Conservation (phyloP, 2,329 filamentous ascomycete species). For the Hyphodiscus sp. region DNA sequence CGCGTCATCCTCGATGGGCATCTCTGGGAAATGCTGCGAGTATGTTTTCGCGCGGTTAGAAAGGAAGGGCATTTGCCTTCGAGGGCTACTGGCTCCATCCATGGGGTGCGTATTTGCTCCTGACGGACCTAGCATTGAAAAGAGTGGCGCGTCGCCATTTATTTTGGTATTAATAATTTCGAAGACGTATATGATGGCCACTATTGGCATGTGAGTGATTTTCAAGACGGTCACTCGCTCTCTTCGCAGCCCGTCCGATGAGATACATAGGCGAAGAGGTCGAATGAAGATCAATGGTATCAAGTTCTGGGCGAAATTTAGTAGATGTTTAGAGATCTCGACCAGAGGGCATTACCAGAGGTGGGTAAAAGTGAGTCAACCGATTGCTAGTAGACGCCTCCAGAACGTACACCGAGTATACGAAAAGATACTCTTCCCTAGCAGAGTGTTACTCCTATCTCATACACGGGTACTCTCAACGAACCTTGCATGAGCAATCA, state of each 20-base stretch:
- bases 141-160: slow-evolving; percentile 12
- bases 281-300: slow-evolving; percentile 66
- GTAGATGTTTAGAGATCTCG: slow-evolving; percentile 16
- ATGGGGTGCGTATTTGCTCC: slow-evolving; percentile 2
- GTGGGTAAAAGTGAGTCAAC: slow-evolving; percentile 64
- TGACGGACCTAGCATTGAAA: slow-evolving; percentile 17
- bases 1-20: slow-evolving; percentile 5
- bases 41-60: slow-evolving; percentile 13
- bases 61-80: slow-evolving; percentile 18
- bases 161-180: slow-evolving; percentile 33
- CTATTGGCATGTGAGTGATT: slow-evolving; percentile 59
- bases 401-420: slow-evolving; percentile 61
- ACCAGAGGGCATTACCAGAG: slow-evolving; percentile 37
- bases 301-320: slow-evolving; percentile 51
- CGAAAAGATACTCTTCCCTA: slow-evolving; percentile 71
- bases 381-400: slow-evolving; percentile 62
- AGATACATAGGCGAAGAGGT: slow-evolving; percentile 62
- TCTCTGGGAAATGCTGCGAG: slow-evolving; percentile 14
- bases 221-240: slow-evolving; percentile 57
- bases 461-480: neutral
- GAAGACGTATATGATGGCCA: slow-evolving; percentile 55
- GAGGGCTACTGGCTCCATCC: slow-evolving; percentile 2
- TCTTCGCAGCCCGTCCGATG: slow-evolving; percentile 56
- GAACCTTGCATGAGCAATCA: slow-evolving; percentile 48
- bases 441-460: neutral